These are phyloP conservation scores for Pseudogymnoascus sp. DNA, from an alignment of 2,329 filamentous ascomycete genomes.

Conservation along the genomic window DNA sequence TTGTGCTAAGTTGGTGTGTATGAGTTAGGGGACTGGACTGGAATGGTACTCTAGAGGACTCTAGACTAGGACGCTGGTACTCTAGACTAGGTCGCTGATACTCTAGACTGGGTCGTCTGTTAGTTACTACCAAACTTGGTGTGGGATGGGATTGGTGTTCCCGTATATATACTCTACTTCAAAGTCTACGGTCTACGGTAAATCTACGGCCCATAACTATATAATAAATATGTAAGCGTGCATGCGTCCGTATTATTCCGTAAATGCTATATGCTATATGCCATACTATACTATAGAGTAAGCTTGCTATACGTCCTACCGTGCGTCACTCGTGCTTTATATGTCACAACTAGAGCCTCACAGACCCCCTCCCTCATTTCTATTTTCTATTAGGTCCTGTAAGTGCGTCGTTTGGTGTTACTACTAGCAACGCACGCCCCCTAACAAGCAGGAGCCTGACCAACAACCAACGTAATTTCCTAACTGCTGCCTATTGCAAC, in stretches of 20 bases:
- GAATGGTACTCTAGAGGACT: background rate
- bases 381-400: background rate
- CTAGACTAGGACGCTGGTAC: background rate
- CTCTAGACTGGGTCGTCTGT: background rate
- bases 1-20: background rate
- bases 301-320: background rate
- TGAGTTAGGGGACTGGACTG: background rate
- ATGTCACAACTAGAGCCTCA: background rate
- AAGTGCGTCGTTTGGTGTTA: background rate
- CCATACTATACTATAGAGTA: background rate
- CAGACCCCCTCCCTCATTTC: background rate
- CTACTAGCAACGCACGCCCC: background rate
- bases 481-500: background rate
- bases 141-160: background rate
- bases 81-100: background rate
- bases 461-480: background rate
- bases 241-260: background rate
- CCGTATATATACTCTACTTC: background rate
- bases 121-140: background rate
- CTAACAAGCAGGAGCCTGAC: background rate
- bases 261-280: background rate
- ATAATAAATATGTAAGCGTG: background rate
- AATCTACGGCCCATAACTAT: background rate
- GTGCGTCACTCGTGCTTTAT: background rate
- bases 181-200: background rate